Percentiles rank a stretch among this genome's conserved stretches.
Evolutionary conservation across 208 protist species (phyloP).

Genomic region (Wallacemonas sp.): DNA sequence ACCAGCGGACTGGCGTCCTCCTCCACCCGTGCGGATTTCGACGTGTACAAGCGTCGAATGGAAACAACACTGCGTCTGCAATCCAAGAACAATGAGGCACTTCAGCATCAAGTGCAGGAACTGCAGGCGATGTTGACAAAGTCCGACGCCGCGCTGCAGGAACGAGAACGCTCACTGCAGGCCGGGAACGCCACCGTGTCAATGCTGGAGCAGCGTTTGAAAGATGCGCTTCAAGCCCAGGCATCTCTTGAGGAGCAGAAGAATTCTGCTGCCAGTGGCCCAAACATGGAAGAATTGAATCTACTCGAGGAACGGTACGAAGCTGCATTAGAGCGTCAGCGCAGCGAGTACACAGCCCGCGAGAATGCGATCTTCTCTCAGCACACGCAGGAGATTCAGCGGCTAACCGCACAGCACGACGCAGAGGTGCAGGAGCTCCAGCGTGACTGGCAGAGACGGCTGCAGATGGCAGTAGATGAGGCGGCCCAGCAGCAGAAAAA

Average conservation of each 20-base stretch:
- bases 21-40: background rate
- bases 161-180: slow-evolving; percentile 32
- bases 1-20: too few species aligned
- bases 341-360: slow-evolving; percentile 40
- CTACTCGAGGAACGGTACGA: slow-evolving; percentile 50
- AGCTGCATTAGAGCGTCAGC: slow-evolving; percentile 33
- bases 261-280: slow-evolving; percentile 7
- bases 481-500: slow-evolving; percentile 6
- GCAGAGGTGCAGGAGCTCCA: slow-evolving; percentile 40
- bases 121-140: slow-evolving; percentile 27
- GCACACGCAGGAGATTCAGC: slow-evolving; percentile 67
- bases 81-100: slow-evolving; percentile 44
- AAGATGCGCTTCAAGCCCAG: slow-evolving; percentile 29
- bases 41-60: slow-evolving; percentile 32
- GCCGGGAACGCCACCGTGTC: slow-evolving; percentile 41
- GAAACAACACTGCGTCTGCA: slow-evolving; percentile 45
- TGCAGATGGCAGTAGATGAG: slow-evolving; percentile 23
- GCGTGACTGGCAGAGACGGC: slow-evolving; percentile 31
- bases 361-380: slow-evolving; percentile 54
- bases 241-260: slow-evolving; percentile 27
- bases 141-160: slow-evolving; percentile 23
- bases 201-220: slow-evolving; percentile 35
- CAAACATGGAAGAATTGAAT: slow-evolving; percentile 64
- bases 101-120: slow-evolving; percentile 49
- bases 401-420: slow-evolving; percentile 46